A percentile compares a stretch with the other conserved stretches of the same genome.
Conservation (phyloP, 179 eudicot genomes). For the Vitellaria paradoxa region DNA sequence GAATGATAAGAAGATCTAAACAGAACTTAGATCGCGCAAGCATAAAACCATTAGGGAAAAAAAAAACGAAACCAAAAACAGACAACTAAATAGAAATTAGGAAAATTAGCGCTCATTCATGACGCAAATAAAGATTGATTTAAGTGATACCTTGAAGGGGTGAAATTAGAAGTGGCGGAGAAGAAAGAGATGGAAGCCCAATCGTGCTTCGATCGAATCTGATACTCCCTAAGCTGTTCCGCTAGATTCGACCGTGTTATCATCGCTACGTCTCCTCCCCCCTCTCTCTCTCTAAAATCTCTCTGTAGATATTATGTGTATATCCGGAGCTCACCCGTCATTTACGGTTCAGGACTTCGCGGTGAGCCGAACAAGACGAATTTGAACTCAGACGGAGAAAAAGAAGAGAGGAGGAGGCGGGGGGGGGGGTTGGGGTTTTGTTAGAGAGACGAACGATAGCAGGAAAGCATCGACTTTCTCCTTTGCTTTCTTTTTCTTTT, state of each 20-base stretch:
- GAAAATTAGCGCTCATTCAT: not conserved
- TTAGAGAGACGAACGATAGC: too few species aligned
- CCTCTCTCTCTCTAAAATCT: not conserved
- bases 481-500: too few species aligned
- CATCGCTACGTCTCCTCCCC: constrained; percentile 33
- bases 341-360: not conserved
- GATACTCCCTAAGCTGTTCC: constrained; percentile 90
- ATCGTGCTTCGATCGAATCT: constrained; percentile 82
- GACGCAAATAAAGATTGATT: not conserved
- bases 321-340: constrained; percentile 7
- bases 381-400: not conserved
- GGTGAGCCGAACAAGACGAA: not conserved
- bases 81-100: not conserved
- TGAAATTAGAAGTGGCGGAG: constrained; percentile 55
- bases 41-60: not conserved
- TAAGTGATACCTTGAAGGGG: constrained; percentile 55
- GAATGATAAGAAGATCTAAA: not conserved
- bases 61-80: not conserved
- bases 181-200: constrained; percentile 85
- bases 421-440: too few species aligned
- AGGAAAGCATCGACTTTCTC: too few species aligned
- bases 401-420: not conserved
- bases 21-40: not conserved
- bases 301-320: not conserved
- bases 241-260: constrained; percentile 91